Conservation (phyloP, 2,329 filamentous ascomycete genomes). For the Microthyrium microscopicum region DNA sequence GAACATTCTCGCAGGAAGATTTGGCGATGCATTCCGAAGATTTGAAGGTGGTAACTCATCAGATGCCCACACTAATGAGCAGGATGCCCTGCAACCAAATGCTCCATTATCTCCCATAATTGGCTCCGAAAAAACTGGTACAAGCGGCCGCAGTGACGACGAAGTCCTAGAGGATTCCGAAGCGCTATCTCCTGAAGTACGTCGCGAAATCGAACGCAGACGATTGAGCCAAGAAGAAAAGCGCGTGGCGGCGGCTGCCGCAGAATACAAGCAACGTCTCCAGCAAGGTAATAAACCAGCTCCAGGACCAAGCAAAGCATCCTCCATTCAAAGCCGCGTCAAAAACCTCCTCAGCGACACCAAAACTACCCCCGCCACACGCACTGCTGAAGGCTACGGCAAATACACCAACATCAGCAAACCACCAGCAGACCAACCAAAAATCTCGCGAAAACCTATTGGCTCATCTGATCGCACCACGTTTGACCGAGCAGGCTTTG, state of each 20-base stretch:
- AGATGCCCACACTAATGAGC: not conserved
- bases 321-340: conserved; percentile 83
- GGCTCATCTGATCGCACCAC: conserved; percentile 1
- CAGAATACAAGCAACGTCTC: conserved; percentile 67
- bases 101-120: conserved; percentile 45
- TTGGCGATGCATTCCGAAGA: conserved; percentile 83
- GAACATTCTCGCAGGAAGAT: conserved; percentile 69
- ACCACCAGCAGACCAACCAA: conserved; percentile 1
- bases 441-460: conserved; percentile 6
- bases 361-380: conserved; percentile 38
- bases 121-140: conserved; percentile 55
- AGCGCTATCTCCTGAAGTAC: conserved; percentile 69
- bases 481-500: too few species aligned
- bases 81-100: conserved; percentile 15
- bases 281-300: conserved; percentile 35
- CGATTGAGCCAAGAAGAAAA: conserved; percentile 75
- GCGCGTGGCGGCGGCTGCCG: conserved; percentile 73
- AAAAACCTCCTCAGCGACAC: conserved; percentile 72
- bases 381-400: conserved; percentile 81
- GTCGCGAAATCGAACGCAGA: conserved; percentile 72
- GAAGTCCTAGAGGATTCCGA: conserved; percentile 49
- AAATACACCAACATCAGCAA: conserved; percentile 48
- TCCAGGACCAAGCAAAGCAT: conserved; percentile 46
- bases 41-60: conserved; percentile 44
- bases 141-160: conserved; percentile 49